Evolutionary conservation across 2,329 filamentous ascomycete species (phyloP).

Genomic region (Penicillium sp.): DNA sequence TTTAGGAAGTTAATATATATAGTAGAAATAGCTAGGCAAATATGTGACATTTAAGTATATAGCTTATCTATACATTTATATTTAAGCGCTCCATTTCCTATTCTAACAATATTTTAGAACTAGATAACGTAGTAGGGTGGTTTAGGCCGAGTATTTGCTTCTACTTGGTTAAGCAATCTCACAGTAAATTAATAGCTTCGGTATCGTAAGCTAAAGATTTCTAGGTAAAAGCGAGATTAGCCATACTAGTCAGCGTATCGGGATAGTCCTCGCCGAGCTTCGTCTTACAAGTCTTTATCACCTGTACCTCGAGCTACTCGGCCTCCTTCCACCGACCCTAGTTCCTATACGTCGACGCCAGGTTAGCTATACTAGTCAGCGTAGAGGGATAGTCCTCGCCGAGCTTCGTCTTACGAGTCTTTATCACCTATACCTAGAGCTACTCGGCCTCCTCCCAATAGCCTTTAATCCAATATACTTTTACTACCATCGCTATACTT

Average conservation of each 20-base stretch:
- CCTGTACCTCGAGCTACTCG: not conserved
- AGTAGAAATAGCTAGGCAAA: not conserved
- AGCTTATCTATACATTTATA: not conserved
- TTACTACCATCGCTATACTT: too few species aligned
- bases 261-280: not conserved
- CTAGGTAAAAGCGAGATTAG: not conserved
- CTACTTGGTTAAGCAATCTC: not conserved
- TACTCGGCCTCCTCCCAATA: too few species aligned
- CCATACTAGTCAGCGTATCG: not conserved
- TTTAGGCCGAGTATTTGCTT: not conserved
- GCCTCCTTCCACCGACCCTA: not conserved
- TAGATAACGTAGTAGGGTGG: not conserved
- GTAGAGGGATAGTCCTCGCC: too few species aligned
- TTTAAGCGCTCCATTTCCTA: not conserved
- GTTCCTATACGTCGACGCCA: not conserved
- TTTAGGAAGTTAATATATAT: not conserved
- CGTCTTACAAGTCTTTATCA: not conserved
- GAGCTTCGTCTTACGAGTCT: too few species aligned
- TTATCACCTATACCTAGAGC: too few species aligned
- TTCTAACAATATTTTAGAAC: not conserved
- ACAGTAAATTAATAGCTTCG: constrained; percentile 2
- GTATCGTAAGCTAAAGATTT: constrained; percentile 1
- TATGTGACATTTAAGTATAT: not conserved
- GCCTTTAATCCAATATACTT: too few species aligned
- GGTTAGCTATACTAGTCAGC: not conserved